phyloP scores from a whole-genome alignment of 2,329 filamentous ascomycete genomes.

The Akanthomyces lecanii region DNA sequence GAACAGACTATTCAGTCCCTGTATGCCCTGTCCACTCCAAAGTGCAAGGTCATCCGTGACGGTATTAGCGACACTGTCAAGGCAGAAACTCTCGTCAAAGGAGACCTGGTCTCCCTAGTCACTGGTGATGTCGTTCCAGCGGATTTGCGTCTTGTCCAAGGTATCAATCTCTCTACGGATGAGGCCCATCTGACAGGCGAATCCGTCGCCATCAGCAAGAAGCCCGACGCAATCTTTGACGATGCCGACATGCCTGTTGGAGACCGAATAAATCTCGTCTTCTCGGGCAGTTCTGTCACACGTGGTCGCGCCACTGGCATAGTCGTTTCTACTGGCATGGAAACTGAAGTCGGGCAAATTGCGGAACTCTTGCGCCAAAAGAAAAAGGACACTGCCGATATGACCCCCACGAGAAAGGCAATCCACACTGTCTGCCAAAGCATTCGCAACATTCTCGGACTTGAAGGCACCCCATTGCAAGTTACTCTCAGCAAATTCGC shows the following conservation, averaged over 20 bases:
- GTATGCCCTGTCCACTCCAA: conserved; percentile 54
- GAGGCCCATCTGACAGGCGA: conserved; percentile 72
- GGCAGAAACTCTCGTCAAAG: conserved; percentile 57
- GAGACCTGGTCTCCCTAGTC: conserved; percentile 59
- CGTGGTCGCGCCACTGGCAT: conserved; percentile 66
- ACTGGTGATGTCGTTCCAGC: conserved; percentile 68
- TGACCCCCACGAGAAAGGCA: conserved; percentile 40
- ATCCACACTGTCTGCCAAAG: conserved; percentile 41
- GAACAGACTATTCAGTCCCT: conserved; percentile 60
- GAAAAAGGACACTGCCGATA: conserved; percentile 40
- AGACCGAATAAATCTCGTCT: conserved; percentile 67
- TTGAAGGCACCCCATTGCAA: conserved; percentile 78
- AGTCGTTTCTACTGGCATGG: conserved; percentile 67
- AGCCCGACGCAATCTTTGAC: conserved; percentile 51
- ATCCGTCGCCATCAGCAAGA: conserved; percentile 64
- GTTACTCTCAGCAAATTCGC: conserved; percentile 83
- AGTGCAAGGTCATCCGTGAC: conserved; percentile 55
- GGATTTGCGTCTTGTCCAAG: conserved; percentile 60
- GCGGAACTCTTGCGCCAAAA: conserved; percentile 62
- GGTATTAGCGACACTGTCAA: conserved; percentile 48
- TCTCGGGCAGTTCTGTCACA: conserved; percentile 68
- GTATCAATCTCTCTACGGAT: conserved; percentile 72
- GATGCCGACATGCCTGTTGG: conserved; percentile 57
- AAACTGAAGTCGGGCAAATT: conserved; percentile 71
- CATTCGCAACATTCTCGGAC: conserved; percentile 54